Conservation (phyloP, 2,329 filamentous ascomycete genomes). For the Tympanopsis confertula region DNA sequence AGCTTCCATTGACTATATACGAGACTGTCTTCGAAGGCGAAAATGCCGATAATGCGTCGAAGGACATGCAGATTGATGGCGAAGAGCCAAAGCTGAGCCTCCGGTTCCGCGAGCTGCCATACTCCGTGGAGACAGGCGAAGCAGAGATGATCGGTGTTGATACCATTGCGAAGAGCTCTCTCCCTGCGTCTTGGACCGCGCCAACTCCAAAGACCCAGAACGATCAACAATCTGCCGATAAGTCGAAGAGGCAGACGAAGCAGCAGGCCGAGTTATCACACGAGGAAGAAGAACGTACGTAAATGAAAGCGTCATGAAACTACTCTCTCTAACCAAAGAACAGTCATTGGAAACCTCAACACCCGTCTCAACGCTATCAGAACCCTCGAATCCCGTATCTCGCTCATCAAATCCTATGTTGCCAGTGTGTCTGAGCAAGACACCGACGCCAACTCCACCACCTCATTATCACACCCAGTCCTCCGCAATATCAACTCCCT, state of each 20-base stretch:
- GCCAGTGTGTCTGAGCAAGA: background rate
- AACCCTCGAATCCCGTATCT: background rate
- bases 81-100: constrained; percentile 68
- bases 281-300: background rate
- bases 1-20: constrained; percentile 81
- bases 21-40: constrained; percentile 73
- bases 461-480: background rate
- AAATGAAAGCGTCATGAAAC: background rate
- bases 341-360: background rate
- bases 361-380: background rate
- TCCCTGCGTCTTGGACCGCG: too few relatives aligned
- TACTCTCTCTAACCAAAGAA: background rate
- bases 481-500: constrained; percentile 1
- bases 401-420: constrained; percentile 1
- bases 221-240: too few relatives aligned
- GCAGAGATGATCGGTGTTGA: constrained; percentile 97
- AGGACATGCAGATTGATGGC: constrained; percentile 27
- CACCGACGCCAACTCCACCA: background rate
- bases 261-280: too few relatives aligned
- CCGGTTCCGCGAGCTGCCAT: constrained; percentile 70
- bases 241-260: too few relatives aligned
- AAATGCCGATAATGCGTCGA: constrained; percentile 22
- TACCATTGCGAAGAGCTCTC: constrained; percentile 77
- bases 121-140: constrained; percentile 84
- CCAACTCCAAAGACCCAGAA: too few relatives aligned